Evolutionary conservation across 2,329 filamentous ascomycete species (phyloP), one percentile per base, ranked within the genome.

Genomic region (Epichloe aotearoae): DNA sequence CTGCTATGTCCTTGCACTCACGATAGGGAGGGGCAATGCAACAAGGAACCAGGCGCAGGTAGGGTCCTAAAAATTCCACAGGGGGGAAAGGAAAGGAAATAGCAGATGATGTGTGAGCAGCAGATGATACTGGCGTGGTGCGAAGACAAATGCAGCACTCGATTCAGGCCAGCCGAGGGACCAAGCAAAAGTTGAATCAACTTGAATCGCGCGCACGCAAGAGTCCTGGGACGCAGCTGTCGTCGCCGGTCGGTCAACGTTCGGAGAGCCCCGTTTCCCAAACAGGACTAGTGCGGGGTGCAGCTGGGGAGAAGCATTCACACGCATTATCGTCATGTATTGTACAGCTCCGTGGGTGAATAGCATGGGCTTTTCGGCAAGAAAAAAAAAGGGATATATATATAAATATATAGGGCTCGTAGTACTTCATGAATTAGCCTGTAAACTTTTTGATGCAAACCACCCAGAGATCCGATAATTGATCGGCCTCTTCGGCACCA

Each of bases 201-300:
- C 12, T 34, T 17, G 30, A 45, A 45, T 33, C 43, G 43, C 43
- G 23, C 43, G 30, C 26, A 10, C 30, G 26, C 33, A 23, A 46
- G 30, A 46, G 44, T 46, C 17, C 34, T 36, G 44, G 30, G 33
- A 20, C n/a, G 15, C 34, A 8, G 19, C 20, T 23, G 34, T n/a
- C 19, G 34, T 56, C n/a, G n/a, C n/a, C n/a, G n/a, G n/a, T n/a
- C 54, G 56, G 55, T 53, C 55, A 51, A 49, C 33, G 46, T 45
- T 55, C 46, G 17, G 36, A 46, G 40, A 23, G 54, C 59, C 55
- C 58, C 55, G 56, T 54, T 53, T 55, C 59, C 55, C 47, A 34
- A 62, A 56, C 50, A 19, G 46, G 60, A 52, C 54, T 62, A 63
- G 58, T 60, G 61, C 59, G 61, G 61, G 59, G 60, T 61, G 53